Evolutionary conservation across 345 rosid genomes (phyloP), one percentile per base, ranked within the genome.

Genomic region (Iberis pinnata): DNA sequence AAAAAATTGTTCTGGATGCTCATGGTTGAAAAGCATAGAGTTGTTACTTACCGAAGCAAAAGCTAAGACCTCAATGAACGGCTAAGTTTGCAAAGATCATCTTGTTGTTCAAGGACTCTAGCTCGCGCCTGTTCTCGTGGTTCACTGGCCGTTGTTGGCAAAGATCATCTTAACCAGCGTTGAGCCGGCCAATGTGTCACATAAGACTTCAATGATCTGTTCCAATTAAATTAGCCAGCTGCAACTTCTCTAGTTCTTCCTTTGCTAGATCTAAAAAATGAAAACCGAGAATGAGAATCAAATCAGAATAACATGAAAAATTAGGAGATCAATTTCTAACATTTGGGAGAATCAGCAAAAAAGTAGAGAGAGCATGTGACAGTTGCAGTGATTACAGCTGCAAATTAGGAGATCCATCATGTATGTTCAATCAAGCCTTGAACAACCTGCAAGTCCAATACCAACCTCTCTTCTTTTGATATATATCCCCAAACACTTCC

Each of bases 321-420:
- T 4, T 4, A 19, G 39, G 14, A 67, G 27, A 48, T 8, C 42
- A 47, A 10, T 43, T 12, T 18, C 18, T 18, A 50, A 87, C 98
- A 96, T 81, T 81, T 78, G 8, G 98, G 96, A 56, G 98, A 92
- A 63, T 95, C 77, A 35, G 96, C 93, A 53, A 84, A 62, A 48
- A 75, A 88, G 64, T 92, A 92, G 12, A 92, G 83, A 53, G 96
- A 88, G 46, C 96, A 93, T 0, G 95, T 92, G 44, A 92, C 95
- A 49, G 77, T 78, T 20, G 96, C 98, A 0, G 98, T 88, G 39
- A 85, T 59, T 37, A 75, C 98, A 58, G 98, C 98, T 10, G 98
- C 96, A 74, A 92, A 85, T 11, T n/a, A n/a, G n/a, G n/a, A n/a
- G n/a, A n/a, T n/a, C n/a, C n/a, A n/a, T n/a, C n/a, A n/a, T n/a